Evolutionary conservation across 441 rosid species (phyloP).

Genomic region (Viola pubescens): DNA sequence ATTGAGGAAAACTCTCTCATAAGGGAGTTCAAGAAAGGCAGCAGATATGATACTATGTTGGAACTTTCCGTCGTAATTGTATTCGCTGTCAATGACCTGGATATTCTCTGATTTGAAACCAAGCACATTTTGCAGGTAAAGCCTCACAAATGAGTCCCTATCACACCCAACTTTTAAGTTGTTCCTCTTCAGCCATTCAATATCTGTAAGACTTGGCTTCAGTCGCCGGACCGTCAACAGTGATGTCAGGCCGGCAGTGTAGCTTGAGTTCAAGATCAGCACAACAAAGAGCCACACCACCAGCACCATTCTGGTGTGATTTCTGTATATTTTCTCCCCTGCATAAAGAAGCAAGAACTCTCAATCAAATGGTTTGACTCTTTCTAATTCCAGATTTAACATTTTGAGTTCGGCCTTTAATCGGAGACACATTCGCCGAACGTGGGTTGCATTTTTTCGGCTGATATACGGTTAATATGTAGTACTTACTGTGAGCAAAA

Average conservation of each 20-base stretch:
- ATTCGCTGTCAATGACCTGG: conserved; percentile 6
- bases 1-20: conserved; percentile 27
- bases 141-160: conserved; percentile 31
- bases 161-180: conserved; percentile 29
- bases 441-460: neutral
- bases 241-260: conserved; percentile 44
- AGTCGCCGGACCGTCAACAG: conserved; percentile 36
- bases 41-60: conserved; percentile 23
- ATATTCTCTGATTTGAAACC: conserved; percentile 23
- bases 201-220: conserved; percentile 24
- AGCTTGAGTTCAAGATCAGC: conserved; percentile 39
- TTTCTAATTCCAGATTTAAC: no score
- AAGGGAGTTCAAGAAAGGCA: conserved; percentile 45
- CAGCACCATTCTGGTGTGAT: conserved; percentile 34
- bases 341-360: neutral
- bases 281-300: conserved; percentile 47
- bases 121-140: conserved; percentile 25
- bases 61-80: conserved; percentile 11
- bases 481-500: conserved; percentile 40
- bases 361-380: no score
- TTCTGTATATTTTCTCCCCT: conserved; percentile 37
- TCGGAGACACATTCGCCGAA: neutral
- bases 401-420: no score
- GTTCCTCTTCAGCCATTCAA: conserved; percentile 22
- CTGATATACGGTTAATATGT: no score